A percentile compares a stretch with the other conserved stretches of the same genome.
Conservation (phyloP, 331 rosid genomes). For the Rhamnella rubrinervis region DNA sequence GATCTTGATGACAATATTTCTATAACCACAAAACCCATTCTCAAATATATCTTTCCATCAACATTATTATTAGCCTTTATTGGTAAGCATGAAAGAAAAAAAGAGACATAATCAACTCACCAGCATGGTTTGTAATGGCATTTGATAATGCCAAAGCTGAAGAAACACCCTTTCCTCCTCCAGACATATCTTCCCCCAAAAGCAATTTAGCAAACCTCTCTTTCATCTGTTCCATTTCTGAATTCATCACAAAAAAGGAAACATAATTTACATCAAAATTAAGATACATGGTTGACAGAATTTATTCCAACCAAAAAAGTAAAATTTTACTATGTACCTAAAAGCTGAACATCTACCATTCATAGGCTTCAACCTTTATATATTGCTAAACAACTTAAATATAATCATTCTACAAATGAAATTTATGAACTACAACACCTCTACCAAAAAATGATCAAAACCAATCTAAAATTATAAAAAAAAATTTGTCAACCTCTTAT, state of each 20-base stretch:
- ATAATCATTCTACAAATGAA: background rate
- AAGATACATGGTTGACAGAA: background rate
- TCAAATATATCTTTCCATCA: background rate
- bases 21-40: background rate
- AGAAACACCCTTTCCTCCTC: constrained; percentile 98
- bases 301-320: too few species aligned
- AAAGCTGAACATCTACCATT: too few species aligned
- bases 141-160: constrained; percentile 97
- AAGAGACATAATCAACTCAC: constrained; percentile 29
- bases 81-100: background rate
- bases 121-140: constrained; percentile 96
- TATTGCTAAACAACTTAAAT: too few species aligned
- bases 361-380: background rate
- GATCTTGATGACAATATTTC: background rate
- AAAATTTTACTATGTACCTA: too few species aligned
- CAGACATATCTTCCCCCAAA: constrained; percentile 98
- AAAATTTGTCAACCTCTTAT: too few species aligned
- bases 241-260: constrained; percentile 37
- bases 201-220: constrained; percentile 90
- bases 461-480: too few species aligned
- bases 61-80: too few species aligned
- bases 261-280: background rate
- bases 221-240: constrained; percentile 91
- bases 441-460: too few species aligned
- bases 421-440: background rate